Evolutionary conservation across 163 green algal species (phyloP), one percentile per base, ranked within the genome.

Genomic region (Chlamydomonas reinhardtii): DNA sequence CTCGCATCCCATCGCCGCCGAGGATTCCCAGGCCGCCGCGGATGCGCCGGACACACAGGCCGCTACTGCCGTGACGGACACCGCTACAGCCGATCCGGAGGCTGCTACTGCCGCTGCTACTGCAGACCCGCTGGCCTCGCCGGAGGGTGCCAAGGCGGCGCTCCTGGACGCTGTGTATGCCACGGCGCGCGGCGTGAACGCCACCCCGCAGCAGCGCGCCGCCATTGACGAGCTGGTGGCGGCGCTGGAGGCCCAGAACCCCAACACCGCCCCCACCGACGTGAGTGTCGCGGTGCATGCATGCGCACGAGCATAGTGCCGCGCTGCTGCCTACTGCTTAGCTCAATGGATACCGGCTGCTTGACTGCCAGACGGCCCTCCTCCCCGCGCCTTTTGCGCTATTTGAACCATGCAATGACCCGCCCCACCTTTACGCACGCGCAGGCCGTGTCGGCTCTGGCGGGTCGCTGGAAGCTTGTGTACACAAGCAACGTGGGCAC

Each of bases 131-230:
- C 61, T 74, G 56, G 25, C 75, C 32, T 37, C 69, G 12, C 68
- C 80, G 48, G 48, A 56, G 48, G 48, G 6, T 14, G 48, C 48
- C 39, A 94, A 98, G 89, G 73, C 84, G 56, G 75, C 73, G 24
- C 89, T 98, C 52, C 73, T 98, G 70, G 96, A 98, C 74, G 89
- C 92, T 2, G 86, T 98, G 31, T 98, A 95, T 82, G 96, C 94
- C 64, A 97, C 93, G 4, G 90, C 96, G 4, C 89, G 95, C 8
- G 96, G 96, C 48, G 87, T 97, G 65, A 35, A 39, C 2, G 91
- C 89, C 27, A 92, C 48, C 34, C 76, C 75, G 59, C 84, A 92
- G 79, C 89, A 90, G 48, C 84, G 96, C 0, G 96, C 92, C 2
- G 93, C 95, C 43, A 93, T 98, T 34, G 92, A 91, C 32, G 96